Conservation (phyloP, 23 red algal genomes). For the Chondrus crispus region DNA sequence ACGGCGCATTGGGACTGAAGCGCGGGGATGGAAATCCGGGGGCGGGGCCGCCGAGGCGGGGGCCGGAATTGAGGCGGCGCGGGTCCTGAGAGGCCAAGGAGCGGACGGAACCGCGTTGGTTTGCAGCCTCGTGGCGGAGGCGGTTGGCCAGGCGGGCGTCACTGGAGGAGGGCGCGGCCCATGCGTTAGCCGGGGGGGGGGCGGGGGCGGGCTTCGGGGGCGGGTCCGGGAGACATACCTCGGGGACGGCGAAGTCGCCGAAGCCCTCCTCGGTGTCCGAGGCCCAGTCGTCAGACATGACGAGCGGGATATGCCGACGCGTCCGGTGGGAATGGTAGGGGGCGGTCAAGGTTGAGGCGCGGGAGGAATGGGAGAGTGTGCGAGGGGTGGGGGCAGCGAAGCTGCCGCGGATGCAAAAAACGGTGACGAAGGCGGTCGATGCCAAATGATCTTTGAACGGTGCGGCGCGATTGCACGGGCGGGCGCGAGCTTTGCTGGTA, state of each 20-base stretch:
- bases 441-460: too few relatives aligned
- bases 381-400: neutral
- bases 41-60: neutral
- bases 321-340: neutral
- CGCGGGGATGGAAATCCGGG: neutral
- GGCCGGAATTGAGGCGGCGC: neutral
- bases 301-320: neutral
- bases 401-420: neutral
- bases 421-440: neutral
- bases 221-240: slow-evolving; percentile 13
- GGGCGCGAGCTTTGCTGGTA: too few relatives aligned
- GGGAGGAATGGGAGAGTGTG: neutral
- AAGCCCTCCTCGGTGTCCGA: slow-evolving; percentile 42
- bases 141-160: slow-evolving; percentile 12
- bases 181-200: slow-evolving; percentile 42
- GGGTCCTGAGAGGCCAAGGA: neutral
- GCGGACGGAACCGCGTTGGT: neutral
- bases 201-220: neutral
- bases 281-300: slow-evolving; percentile 62
- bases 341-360: neutral
- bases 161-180: slow-evolving; percentile 29
- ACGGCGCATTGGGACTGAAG: neutral
- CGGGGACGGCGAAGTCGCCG: slow-evolving; percentile 51
- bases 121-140: neutral
- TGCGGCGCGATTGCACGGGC: too few relatives aligned